These are phyloP conservation scores for Eucalyptus cloeziana DNA, from an alignment of 345 rosid species.

Conservation along the genomic window DNA sequence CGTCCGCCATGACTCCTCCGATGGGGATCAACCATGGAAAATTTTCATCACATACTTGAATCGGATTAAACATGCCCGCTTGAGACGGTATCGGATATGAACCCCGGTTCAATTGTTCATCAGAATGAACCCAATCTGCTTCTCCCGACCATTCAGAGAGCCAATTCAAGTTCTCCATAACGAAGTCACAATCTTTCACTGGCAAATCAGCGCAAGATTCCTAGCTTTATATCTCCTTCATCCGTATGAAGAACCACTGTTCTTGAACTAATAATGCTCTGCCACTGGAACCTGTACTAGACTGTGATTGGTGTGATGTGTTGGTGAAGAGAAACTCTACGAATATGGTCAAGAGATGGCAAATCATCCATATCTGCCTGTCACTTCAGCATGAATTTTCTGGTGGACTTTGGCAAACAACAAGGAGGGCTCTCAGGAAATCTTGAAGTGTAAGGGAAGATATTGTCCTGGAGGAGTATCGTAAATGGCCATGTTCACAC, in stretches of 20 bases:
- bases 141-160: not conserved
- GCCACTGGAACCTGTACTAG: slow-evolving; percentile 9
- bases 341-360: not conserved
- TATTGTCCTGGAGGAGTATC: not conserved
- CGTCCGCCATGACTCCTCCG: not conserved
- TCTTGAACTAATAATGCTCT: slow-evolving; percentile 15
- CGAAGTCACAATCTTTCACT: not conserved
- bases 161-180: not conserved
- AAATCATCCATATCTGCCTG: not conserved
- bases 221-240: not conserved
- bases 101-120: not conserved
- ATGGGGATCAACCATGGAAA: slow-evolving; percentile 6
- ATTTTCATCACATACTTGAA: not conserved
- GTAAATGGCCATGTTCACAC: not conserved
- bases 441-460: not conserved
- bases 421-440: not conserved
- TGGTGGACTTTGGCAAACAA: not conserved
- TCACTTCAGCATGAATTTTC: not conserved
- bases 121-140: not conserved
- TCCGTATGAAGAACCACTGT: slow-evolving; percentile 6
- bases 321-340: not conserved
- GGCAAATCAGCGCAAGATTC: not conserved
- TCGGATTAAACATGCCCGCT: not conserved
- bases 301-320: slow-evolving; percentile 34
- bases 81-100: not conserved